Percentiles rank a stretch among this genome's conserved stretches.
phyloP scores from a whole-genome alignment of 805 yeast species.

The Candida schatavii region DNA sequence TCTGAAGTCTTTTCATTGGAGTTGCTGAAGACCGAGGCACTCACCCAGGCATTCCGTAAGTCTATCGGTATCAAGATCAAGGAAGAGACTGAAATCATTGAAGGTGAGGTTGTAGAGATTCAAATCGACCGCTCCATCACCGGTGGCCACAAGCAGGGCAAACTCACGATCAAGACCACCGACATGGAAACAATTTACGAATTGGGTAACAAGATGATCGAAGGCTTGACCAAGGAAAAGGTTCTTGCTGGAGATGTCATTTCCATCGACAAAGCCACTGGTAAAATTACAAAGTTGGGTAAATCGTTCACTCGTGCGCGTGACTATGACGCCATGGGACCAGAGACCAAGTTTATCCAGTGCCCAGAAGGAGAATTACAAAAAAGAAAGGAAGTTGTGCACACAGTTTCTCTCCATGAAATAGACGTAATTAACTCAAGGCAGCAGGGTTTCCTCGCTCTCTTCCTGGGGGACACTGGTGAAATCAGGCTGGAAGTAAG shows the following conservation, averaged over 20 bases:
- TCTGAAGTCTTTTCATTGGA: conserved; percentile 91
- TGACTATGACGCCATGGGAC: conserved; percentile 98
- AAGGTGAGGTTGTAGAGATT: conserved; percentile 98
- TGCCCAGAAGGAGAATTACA: conserved; percentile 99
- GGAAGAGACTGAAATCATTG: conserved; percentile 95
- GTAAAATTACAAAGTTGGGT: conserved; percentile 91
- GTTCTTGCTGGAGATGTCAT: conserved; percentile 97
- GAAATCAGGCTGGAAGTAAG: conserved; percentile 95
- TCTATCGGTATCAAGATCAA: conserved; percentile 93
- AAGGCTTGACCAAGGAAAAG: conserved; percentile 89
- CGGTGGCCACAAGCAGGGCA: conserved; percentile 98
- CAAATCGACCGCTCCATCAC: conserved; percentile 90
- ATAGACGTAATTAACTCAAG: conserved; percentile 96
- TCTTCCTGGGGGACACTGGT: conserved; percentile 95
- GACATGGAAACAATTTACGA: conserved; percentile 99
- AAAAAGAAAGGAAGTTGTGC: conserved; percentile 91
- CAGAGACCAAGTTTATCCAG: conserved; percentile 95
- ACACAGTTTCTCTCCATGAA: conserved; percentile 96
- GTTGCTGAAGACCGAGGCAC: conserved; percentile 90
- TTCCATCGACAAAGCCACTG: conserved; percentile 91
- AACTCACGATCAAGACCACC: conserved; percentile 93
- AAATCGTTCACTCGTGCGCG: conserved; percentile 94
- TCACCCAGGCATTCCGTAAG: conserved; percentile 94
- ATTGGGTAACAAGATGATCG: conserved; percentile 91
- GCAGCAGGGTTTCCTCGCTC: conserved; percentile 95